Evolutionary conservation across 805 yeast genomes (phyloP), one percentile per base, ranked within the genome.

Genomic region (Kodamaea jinghongensis): DNA sequence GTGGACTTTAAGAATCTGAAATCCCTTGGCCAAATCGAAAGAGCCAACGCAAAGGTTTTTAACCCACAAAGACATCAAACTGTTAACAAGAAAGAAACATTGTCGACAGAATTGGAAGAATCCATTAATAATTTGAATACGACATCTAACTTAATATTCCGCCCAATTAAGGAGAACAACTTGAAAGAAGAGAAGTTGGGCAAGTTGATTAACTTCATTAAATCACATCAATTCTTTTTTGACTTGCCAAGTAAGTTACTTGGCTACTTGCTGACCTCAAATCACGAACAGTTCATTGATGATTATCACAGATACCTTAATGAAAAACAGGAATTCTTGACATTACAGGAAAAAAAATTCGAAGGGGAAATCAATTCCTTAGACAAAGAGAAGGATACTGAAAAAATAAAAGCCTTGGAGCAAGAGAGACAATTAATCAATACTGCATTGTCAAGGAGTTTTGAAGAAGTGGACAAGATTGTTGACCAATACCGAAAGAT

Each of bases 101-200:
- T 69, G 23, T 51, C 52, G 17, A 49, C 63, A 4, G 70, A 61
- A 38, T 52, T 69, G 27, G 75, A 69, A 46, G 66, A 60, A 34
- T 54, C 68, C 3, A 54, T 69, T 28, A 65, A 66, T 41, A 65
- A 65, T 45, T 50, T 69, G 34, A 67, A 65, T 38, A 47, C 63
- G 25, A 54, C 67, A 1, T 58, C 71, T 0, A 49, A 67, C 6
- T 49, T 66, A 31, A 60, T 66, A 59, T 66, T 69, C 22, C 51
- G 72, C 32, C 75, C 75, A 4, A 63, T 69, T 10, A 51, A 58
- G 46, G 73, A 69, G 27, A 65, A 65, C 40, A 59, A 61, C 39
- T 49, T 52, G 17, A 63, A 58, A 42, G 72, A 67, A 48, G 41
- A 39, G 6, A 69, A 68, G 38, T 46, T 68, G 15, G 30, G 49